phyloP scores from a whole-genome alignment of 2,329 filamentous ascomycete genomes.

The Mycosphaerella sp. region DNA sequence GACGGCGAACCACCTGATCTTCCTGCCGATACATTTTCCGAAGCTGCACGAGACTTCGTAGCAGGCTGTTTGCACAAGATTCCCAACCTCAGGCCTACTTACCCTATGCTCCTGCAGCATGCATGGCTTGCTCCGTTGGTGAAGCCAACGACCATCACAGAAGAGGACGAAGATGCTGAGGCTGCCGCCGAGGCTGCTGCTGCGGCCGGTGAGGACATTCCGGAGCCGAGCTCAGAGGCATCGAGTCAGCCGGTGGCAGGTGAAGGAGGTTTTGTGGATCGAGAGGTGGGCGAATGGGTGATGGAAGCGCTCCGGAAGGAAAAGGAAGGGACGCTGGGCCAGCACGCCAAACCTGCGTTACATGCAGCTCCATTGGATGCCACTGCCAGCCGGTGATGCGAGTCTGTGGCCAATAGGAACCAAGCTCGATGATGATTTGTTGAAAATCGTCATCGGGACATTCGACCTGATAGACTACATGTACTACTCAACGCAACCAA shows the following conservation, averaged over 20 bases:
- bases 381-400: slow-evolving; percentile 9
- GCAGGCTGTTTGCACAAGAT: slow-evolving; percentile 86
- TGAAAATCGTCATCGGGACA: neutral
- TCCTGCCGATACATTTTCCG: slow-evolving; percentile 70
- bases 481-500: neutral
- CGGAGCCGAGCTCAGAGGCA: slow-evolving; percentile 3
- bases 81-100: slow-evolving; percentile 86
- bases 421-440: neutral
- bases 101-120: slow-evolving; percentile 81
- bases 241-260: slow-evolving; percentile 36
- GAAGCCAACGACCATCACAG: slow-evolving; percentile 67
- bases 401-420: neutral
- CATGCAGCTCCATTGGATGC: slow-evolving; percentile 81
- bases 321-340: slow-evolving; percentile 51
- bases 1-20: slow-evolving; percentile 92
- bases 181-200: slow-evolving; percentile 28
- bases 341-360: slow-evolving; percentile 65
- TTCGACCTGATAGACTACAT: no score
- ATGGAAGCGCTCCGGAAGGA: slow-evolving; percentile 62
- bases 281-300: slow-evolving; percentile 85
- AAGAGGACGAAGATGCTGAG: slow-evolving; percentile 59
- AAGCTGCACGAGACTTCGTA: slow-evolving; percentile 79
- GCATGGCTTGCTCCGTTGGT: slow-evolving; percentile 75
- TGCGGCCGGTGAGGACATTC: slow-evolving; percentile 18
- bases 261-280: slow-evolving; percentile 48